Conservation (phyloP, 1,139 yeast species). For the Arxiozyma slooffiae region DNA sequence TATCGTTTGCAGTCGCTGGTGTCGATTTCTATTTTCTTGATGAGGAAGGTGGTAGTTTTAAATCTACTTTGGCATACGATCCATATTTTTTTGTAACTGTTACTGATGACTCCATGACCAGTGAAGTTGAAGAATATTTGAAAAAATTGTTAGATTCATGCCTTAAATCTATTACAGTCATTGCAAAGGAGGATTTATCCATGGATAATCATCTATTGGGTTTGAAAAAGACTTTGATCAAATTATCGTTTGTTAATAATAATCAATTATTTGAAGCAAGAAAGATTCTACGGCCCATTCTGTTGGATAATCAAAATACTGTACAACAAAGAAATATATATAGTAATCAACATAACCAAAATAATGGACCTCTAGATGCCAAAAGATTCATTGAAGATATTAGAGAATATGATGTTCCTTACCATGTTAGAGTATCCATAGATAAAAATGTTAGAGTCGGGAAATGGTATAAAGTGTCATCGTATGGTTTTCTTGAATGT, state of each 20-base stretch:
- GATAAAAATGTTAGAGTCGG: conserved; percentile 83
- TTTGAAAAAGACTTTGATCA: conserved; percentile 50
- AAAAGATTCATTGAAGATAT: conserved; percentile 64
- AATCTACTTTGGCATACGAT: conserved; percentile 70
- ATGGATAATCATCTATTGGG: conserved; percentile 85
- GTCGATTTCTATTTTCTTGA: conserved; percentile 94
- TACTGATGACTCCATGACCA: conserved; percentile 42
- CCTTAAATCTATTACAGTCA: conserved; percentile 47
- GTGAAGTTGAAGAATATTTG: conserved; percentile 77
- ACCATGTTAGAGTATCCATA: conserved; percentile 88
- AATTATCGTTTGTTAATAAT: conserved; percentile 65
- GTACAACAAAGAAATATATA: conserved; percentile 65
- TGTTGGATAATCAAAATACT: conserved; percentile 55
- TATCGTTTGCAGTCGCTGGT: conserved; percentile 69
- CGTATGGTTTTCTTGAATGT: conserved; percentile 48
- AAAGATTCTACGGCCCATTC: conserved; percentile 55
- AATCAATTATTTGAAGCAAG: conserved; percentile 70
- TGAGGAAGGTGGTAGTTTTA: conserved; percentile 94
- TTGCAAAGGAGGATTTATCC: conserved; percentile 66
- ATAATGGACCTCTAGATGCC: conserved; percentile 37
- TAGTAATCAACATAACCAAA: conserved; percentile 8
- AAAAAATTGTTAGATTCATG: conserved; percentile 56
- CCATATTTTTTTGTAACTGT: conserved; percentile 82
- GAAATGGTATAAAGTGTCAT: conserved; percentile 84
- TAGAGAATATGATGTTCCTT: conserved; percentile 93